A percentile compares a stretch with the other conserved stretches of the same genome.
phyloP scores from a whole-genome alignment of 306 rosid genomes.

The Hippophae tibetana region DNA sequence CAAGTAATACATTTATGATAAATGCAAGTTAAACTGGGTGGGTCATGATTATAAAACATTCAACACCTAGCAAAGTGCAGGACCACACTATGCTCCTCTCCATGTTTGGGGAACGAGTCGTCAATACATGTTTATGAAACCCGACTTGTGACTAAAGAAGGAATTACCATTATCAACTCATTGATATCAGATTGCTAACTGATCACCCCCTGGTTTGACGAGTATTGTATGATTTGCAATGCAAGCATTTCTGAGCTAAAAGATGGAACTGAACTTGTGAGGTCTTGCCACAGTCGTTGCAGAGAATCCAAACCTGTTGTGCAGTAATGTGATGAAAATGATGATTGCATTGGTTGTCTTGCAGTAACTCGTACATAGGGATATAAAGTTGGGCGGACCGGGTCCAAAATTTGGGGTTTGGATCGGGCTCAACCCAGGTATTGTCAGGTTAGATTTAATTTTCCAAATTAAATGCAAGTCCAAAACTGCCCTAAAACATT shows the following conservation, averaged over 20 bases:
- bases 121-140: neutral
- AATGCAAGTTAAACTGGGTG: no score
- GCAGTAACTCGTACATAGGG: no score
- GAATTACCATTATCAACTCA: neutral
- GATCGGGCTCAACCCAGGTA: no score
- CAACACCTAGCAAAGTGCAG: neutral
- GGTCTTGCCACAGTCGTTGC: constrained; percentile 72
- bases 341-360: no score
- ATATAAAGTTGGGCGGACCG: no score
- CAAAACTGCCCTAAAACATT: no score
- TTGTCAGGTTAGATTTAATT: no score
- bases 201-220: constrained; percentile 60
- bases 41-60: no score
- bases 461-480: no score
- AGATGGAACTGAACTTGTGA: constrained; percentile 55
- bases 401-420: no score
- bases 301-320: constrained; percentile 69
- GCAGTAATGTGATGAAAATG: constrained; percentile 6
- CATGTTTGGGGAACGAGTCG: neutral
- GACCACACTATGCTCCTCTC: neutral
- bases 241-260: constrained; percentile 64
- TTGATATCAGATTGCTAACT: constrained; percentile 15
- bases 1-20: no score
- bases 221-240: constrained; percentile 85
- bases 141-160: neutral